phyloP scores from a whole-genome alignment of 2,329 filamentous ascomycete species.

The Cyphellophora attinorum region DNA sequence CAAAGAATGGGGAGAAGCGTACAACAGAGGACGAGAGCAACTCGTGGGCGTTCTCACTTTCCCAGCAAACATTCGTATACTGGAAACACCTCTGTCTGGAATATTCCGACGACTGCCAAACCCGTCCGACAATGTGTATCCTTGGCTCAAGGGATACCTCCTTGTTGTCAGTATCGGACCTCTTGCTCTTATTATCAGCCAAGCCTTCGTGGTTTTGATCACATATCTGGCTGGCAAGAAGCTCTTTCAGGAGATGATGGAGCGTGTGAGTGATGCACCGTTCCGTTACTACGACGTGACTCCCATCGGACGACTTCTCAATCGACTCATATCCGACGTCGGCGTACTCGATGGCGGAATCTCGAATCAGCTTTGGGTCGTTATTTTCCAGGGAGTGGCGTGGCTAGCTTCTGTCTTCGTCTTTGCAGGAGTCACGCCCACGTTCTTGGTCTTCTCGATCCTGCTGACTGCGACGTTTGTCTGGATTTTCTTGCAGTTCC shows the following conservation, averaged over 20 bases:
- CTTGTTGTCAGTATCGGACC: slow-evolving; percentile 54
- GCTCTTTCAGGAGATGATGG: slow-evolving; percentile 65
- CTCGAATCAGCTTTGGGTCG: slow-evolving; percentile 59
- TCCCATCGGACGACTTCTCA: slow-evolving; percentile 82
- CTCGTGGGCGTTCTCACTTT: slow-evolving; percentile 16
- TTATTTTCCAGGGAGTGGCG: slow-evolving; percentile 60
- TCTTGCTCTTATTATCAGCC: slow-evolving; percentile 49
- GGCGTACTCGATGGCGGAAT: slow-evolving; percentile 84
- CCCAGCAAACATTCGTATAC: slow-evolving; percentile 8
- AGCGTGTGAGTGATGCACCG: slow-evolving; percentile 64
- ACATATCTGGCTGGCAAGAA: slow-evolving; percentile 67
- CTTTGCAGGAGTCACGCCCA: slow-evolving; percentile 68
- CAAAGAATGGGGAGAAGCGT: slow-evolving; percentile 78
- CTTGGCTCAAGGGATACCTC: slow-evolving; percentile 67
- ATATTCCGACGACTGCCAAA: slow-evolving; percentile 50
- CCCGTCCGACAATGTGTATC: slow-evolving; percentile 56
- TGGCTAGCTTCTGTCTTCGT: slow-evolving; percentile 66
- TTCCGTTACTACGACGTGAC: slow-evolving; percentile 90
- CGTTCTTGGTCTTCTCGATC: slow-evolving; percentile 65
- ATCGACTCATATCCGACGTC: slow-evolving; percentile 82
- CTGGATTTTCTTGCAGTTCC: slow-evolving; percentile 63
- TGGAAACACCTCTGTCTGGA: slow-evolving; percentile 20
- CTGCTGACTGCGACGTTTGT: slow-evolving; percentile 60
- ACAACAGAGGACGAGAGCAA: slow-evolving; percentile 33
- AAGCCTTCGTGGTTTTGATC: slow-evolving; percentile 63